A percentile compares a stretch with the other conserved stretches of the same genome.
Evolutionary conservation across 176 grass and related monocot species (phyloP).

Genomic region (Saccharum spontaneum): DNA sequence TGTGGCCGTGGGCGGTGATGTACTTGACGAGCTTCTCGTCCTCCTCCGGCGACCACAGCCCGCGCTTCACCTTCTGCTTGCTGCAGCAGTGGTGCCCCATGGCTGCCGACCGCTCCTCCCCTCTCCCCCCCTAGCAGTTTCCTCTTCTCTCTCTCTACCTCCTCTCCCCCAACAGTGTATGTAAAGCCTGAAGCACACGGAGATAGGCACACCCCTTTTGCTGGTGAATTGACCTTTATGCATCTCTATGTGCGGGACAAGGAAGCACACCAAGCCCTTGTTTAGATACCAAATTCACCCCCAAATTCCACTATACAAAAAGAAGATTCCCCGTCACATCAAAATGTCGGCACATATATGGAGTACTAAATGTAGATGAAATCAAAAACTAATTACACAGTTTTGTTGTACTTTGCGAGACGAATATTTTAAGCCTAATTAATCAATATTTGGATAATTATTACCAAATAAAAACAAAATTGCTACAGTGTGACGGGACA

Average conservation of each 20-base stretch:
- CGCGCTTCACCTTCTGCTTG: constrained; percentile 99
- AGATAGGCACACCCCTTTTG: constrained; percentile 16
- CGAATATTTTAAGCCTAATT: too few species aligned
- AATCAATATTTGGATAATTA: too few species aligned
- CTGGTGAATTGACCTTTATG: constrained; percentile 48
- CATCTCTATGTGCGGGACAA: constrained; percentile 15
- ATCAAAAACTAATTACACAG: too few species aligned
- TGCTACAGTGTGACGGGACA: too few species aligned
- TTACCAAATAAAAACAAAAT: too few species aligned
- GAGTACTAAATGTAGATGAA: too few species aligned
- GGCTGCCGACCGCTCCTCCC: not conserved
- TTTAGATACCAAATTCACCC: too few species aligned
- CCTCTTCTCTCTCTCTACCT: not conserved
- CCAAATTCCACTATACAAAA: too few species aligned
- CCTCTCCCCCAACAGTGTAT: constrained; percentile 32
- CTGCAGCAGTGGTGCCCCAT: constrained; percentile 99
- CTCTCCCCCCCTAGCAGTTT: not conserved
- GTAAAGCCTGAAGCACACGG: constrained; percentile 34
- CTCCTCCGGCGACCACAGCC: constrained; percentile 98
- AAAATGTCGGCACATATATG: too few species aligned
- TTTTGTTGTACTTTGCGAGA: too few species aligned
- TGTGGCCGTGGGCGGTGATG: constrained; percentile 85
- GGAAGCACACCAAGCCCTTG: constrained; percentile 45
- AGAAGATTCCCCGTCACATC: too few species aligned
- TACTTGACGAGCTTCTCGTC: constrained; percentile 86